These are phyloP conservation scores for Ceratobasidium sp. DNA, from an alignment of 1,284 basidiomycete species.

Conservation along the genomic window DNA sequence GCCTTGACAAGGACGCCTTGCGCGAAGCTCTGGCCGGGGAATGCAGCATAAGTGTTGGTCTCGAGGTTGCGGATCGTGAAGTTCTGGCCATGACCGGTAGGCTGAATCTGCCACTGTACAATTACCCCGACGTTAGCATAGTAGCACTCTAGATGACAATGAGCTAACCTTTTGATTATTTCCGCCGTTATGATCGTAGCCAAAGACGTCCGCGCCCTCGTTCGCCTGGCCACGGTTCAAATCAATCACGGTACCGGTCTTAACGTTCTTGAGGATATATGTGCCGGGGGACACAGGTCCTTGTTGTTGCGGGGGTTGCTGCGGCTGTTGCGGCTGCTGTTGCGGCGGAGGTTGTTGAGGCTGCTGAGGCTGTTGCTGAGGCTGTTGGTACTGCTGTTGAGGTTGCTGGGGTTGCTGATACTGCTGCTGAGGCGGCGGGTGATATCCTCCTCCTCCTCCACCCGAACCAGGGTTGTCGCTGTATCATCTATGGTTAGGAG, in stretches of 20 bases:
- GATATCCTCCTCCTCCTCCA: slow-evolving; percentile 18
- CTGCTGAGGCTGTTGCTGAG: slow-evolving; percentile 21
- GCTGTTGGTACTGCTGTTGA: not conserved
- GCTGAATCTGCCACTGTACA: slow-evolving; percentile 40
- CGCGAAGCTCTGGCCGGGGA: slow-evolving; percentile 41
- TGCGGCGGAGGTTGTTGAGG: too few species aligned
- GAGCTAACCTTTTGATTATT: slow-evolving; percentile 42
- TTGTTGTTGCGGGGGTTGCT: not conserved
- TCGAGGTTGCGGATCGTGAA: slow-evolving; percentile 41
- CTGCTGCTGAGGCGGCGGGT: slow-evolving; percentile 30
- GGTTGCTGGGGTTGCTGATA: slow-evolving; percentile 31
- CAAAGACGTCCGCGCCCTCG: slow-evolving; percentile 43
- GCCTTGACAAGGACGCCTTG: slow-evolving; percentile 43
- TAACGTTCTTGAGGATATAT: slow-evolving; percentile 40
- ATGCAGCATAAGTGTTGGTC: slow-evolving; percentile 30
- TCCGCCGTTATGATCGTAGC: slow-evolving; percentile 37
- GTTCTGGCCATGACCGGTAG: slow-evolving; percentile 43
- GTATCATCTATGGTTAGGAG: not conserved
- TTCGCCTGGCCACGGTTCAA: slow-evolving; percentile 35
- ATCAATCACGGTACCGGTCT: slow-evolving; percentile 43
- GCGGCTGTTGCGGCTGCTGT: too few species aligned
- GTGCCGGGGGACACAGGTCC: slow-evolving; percentile 39
- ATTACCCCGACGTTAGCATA: not conserved
- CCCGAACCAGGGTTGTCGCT: slow-evolving; percentile 39
- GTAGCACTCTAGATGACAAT: not conserved